phyloP scores from a whole-genome alignment of 768 basidiomycete species.

The Psilocybe tampanensis region DNA sequence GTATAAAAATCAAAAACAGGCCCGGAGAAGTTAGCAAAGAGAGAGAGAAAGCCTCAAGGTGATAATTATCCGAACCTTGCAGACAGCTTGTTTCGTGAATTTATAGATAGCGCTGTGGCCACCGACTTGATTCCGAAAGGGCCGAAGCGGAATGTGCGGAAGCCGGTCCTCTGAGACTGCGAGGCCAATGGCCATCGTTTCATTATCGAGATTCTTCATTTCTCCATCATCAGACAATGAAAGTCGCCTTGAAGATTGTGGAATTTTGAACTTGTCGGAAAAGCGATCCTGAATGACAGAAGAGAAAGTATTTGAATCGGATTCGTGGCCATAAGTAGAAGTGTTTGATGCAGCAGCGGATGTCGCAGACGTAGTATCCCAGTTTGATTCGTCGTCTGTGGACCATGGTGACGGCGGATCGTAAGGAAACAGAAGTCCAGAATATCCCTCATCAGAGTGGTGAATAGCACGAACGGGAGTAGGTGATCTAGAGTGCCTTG shows the following conservation, averaged over 20 bases:
- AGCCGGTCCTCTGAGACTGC: constrained; percentile 59
- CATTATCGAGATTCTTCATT: constrained; percentile 26
- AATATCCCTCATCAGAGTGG: constrained; percentile 24
- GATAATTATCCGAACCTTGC: constrained; percentile 73
- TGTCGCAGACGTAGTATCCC: constrained; percentile 70
- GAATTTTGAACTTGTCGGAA: not conserved
- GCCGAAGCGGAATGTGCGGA: constrained; percentile 90
- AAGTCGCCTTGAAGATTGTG: constrained; percentile 1
- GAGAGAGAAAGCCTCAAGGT: constrained; percentile 12
- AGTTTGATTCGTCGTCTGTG: constrained; percentile 76
- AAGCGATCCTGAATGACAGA: constrained; percentile 16
- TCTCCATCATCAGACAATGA: constrained; percentile 17
- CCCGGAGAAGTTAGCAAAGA: constrained; percentile 24
- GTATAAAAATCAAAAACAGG: constrained; percentile 17
- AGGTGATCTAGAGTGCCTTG: constrained; percentile 36
- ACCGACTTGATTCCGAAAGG: constrained; percentile 97
- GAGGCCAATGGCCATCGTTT: constrained; percentile 34
- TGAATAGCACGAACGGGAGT: constrained; percentile 39
- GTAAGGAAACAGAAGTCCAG: constrained; percentile 33
- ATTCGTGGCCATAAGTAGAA: constrained; percentile 30
- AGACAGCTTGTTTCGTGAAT: constrained; percentile 96
- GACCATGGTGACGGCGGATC: constrained; percentile 64
- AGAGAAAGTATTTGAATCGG: constrained; percentile 13
- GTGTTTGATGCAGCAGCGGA: constrained; percentile 66
- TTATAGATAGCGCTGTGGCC: constrained; percentile 98